phyloP scores from a whole-genome alignment of 257 asterid genomes.

The Lantana camara region DNA sequence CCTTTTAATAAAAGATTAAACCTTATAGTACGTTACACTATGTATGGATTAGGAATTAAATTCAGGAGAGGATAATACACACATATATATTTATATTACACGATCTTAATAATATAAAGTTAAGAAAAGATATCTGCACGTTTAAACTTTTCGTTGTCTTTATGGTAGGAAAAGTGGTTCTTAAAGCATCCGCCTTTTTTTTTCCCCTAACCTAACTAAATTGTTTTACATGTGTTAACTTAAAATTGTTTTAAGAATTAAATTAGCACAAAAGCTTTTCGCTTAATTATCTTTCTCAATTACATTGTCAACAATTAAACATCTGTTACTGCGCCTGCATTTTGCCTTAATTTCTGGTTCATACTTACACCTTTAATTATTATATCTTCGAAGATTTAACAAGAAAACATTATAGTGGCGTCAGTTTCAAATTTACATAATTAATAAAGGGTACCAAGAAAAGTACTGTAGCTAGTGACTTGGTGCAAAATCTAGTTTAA shows the following conservation, averaged over 20 bases:
- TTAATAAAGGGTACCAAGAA: not conserved
- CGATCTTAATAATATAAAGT: too few relatives aligned
- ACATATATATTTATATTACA: too few relatives aligned
- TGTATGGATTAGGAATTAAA: not conserved
- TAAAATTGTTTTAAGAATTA: not conserved
- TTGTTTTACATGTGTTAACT: too few relatives aligned
- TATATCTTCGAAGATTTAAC: too few relatives aligned
- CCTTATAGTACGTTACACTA: not conserved
- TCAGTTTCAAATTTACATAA: not conserved
- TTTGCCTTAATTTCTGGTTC: not conserved
- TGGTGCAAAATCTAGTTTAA: not conserved
- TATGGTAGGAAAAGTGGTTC: too few relatives aligned
- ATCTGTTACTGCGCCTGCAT: not conserved
- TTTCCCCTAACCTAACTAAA: too few relatives aligned
- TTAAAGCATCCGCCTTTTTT: too few relatives aligned
- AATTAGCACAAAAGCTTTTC: not conserved
- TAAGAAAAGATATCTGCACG: too few relatives aligned
- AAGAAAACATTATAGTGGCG: not conserved
- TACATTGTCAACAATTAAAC: slow-evolving; percentile 26
- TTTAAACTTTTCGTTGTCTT: too few relatives aligned
- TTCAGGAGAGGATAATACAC: not conserved
- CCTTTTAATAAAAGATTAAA: too few relatives aligned
- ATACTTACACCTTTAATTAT: not conserved
- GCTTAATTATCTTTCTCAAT: not conserved
- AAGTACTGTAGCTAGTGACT: not conserved